Conservation (phyloP, 306 rosid genomes). For the Cucumis hystrix region DNA sequence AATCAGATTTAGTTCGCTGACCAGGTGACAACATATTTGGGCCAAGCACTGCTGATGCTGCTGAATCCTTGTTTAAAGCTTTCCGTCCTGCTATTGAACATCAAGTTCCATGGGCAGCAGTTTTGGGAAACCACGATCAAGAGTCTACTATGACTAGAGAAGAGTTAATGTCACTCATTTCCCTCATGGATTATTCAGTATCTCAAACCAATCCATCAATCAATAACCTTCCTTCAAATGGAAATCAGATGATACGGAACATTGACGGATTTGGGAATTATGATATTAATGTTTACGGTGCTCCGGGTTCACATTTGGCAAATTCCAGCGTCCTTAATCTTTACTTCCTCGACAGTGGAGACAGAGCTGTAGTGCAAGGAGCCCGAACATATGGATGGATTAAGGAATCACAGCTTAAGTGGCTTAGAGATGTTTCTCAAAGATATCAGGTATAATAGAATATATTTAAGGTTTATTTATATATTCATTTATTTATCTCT, state of each 20-base stretch:
- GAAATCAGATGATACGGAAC: slow-evolving; percentile 9
- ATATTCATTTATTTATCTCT: not conserved
- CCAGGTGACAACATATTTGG: slow-evolving; percentile 87
- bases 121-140: slow-evolving; percentile 92
- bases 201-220: slow-evolving; percentile 45
- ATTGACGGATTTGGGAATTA: slow-evolving; percentile 89
- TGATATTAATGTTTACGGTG: slow-evolving; percentile 53
- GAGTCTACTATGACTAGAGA: slow-evolving; percentile 80
- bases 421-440: slow-evolving; percentile 53
- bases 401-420: slow-evolving; percentile 71
- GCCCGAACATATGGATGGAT: slow-evolving; percentile 75
- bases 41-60: slow-evolving; percentile 66
- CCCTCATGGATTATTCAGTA: slow-evolving; percentile 86
- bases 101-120: slow-evolving; percentile 83
- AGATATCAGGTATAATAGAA: slow-evolving; percentile 40
- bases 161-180: slow-evolving; percentile 64
- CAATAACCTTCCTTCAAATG: slow-evolving; percentile 16
- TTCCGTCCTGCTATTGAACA: slow-evolving; percentile 83
- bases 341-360: slow-evolving; percentile 90
- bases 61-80: slow-evolving; percentile 63
- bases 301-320: slow-evolving; percentile 63
- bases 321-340: slow-evolving; percentile 71
- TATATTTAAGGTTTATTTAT: not conserved
- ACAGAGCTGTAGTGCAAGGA: slow-evolving; percentile 47
- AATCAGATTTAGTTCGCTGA: slow-evolving; percentile 18